These are phyloP conservation scores for Suillus subluteus DNA, from an alignment of 768 basidiomycete genomes.

Conservation along the genomic window DNA sequence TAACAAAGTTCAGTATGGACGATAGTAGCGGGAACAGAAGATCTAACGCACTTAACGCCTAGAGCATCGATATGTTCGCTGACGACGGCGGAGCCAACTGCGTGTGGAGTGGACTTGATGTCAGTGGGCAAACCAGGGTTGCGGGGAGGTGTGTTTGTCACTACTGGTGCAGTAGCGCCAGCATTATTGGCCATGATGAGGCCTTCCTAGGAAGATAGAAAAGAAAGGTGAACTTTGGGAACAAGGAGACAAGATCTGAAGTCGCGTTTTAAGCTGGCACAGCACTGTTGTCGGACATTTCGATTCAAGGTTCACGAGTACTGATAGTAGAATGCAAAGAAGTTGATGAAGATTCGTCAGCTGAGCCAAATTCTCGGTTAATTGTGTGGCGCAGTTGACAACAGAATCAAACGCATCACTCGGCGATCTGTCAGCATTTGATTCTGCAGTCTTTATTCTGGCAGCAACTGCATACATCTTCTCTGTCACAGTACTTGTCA, in stretches of 20 bases:
- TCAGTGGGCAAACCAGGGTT: neutral
- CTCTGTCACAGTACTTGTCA: no score
- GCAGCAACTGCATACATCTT: no score
- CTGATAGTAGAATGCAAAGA: neutral
- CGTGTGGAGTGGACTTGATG: constrained; percentile 5
- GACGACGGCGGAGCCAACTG: neutral
- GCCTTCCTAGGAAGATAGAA: neutral
- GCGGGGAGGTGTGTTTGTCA: neutral
- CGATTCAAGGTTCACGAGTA: neutral
- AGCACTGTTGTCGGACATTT: neutral
- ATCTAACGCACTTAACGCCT: neutral
- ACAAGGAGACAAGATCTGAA: neutral
- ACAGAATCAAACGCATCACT: no score
- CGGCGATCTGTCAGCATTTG: no score
- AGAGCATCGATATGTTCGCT: neutral
- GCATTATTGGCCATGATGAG: neutral
- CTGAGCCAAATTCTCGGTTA: neutral
- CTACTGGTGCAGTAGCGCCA: neutral
- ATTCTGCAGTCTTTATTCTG: no score
- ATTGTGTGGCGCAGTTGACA: neutral
- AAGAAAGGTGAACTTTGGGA: neutral
- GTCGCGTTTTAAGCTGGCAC: neutral
- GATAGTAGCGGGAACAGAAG: neutral
- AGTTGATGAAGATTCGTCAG: neutral
- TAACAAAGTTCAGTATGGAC: neutral